Conservation (phyloP, 345 rosid genomes). For the Eutrema heterophyllum region DNA sequence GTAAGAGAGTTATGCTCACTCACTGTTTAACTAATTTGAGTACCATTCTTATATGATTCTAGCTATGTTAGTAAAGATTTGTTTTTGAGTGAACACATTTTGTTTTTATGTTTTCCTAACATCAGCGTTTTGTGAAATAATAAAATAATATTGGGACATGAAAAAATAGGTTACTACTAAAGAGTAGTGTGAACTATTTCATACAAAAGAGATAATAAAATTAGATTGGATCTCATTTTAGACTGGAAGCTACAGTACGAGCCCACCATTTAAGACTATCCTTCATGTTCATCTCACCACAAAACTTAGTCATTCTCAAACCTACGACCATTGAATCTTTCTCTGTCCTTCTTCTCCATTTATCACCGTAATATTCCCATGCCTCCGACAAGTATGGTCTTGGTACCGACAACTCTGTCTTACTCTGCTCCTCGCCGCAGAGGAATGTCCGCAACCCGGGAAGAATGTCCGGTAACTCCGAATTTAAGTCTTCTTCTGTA, state of each 20-base stretch:
- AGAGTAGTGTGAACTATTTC: neutral
- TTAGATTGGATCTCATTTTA: conserved; percentile 31
- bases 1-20: too few relatives aligned
- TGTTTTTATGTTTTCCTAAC: too few relatives aligned
- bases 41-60: too few relatives aligned
- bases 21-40: too few relatives aligned
- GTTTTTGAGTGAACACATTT: too few relatives aligned
- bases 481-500: conserved; percentile 63
- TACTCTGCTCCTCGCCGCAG: conserved; percentile 29
- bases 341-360: conserved; percentile 27
- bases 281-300: conserved; percentile 51
- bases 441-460: conserved; percentile 61
- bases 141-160: too few relatives aligned
- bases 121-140: too few relatives aligned
- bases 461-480: conserved; percentile 62
- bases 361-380: conserved; percentile 46
- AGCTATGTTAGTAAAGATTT: too few relatives aligned
- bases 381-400: conserved; percentile 88
- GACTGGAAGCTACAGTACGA: conserved; percentile 63
- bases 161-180: neutral
- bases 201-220: neutral
- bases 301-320: conserved; percentile 50
- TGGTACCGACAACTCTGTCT: conserved; percentile 21
- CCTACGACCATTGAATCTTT: conserved; percentile 47
- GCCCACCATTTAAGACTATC: conserved; percentile 69